Evolutionary conservation across 2,329 filamentous ascomycete genomes (phyloP).

Genomic region (Cryoendolithus antarcticus): DNA sequence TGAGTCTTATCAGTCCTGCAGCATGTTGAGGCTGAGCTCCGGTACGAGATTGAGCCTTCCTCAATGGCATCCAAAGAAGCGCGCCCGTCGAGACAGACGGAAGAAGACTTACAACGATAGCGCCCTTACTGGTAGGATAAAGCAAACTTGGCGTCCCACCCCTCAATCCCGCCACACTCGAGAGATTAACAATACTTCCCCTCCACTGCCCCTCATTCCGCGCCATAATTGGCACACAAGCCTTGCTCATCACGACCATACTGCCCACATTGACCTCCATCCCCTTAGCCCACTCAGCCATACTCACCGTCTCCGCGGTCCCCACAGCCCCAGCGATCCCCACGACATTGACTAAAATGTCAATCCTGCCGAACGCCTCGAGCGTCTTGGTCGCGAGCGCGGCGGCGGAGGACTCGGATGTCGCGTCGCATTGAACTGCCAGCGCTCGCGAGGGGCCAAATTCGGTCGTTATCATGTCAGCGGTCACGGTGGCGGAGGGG

Average conservation of each 20-base stretch:
- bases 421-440: conserved; percentile 43
- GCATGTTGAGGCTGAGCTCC: neutral
- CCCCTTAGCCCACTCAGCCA: conserved; percentile 43
- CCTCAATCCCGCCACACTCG: conserved; percentile 46
- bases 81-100: neutral
- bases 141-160: conserved; percentile 42
- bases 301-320: conserved; percentile 48
- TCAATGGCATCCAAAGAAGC: too few species aligned
- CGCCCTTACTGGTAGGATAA: conserved; percentile 43
- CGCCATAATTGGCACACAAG: conserved; percentile 48
- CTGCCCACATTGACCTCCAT: conserved; percentile 52
- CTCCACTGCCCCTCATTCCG: conserved; percentile 37
- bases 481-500: conserved; percentile 40
- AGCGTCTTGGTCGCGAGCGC: conserved; percentile 30
- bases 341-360: conserved; percentile 55
- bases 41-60: neutral
- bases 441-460: conserved; percentile 27
- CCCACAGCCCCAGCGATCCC: conserved; percentile 48
- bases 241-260: conserved; percentile 54
- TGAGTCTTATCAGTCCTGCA: neutral
- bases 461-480: conserved; percentile 37
- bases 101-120: conserved; percentile 29
- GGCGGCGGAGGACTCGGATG: conserved; percentile 39
- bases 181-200: conserved; percentile 50
- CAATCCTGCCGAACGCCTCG: conserved; percentile 41